Base-by-base conservation (phyloP, 2,329 filamentous ascomycete genomes). In the Phialemonium atrogriseum region DNA sequence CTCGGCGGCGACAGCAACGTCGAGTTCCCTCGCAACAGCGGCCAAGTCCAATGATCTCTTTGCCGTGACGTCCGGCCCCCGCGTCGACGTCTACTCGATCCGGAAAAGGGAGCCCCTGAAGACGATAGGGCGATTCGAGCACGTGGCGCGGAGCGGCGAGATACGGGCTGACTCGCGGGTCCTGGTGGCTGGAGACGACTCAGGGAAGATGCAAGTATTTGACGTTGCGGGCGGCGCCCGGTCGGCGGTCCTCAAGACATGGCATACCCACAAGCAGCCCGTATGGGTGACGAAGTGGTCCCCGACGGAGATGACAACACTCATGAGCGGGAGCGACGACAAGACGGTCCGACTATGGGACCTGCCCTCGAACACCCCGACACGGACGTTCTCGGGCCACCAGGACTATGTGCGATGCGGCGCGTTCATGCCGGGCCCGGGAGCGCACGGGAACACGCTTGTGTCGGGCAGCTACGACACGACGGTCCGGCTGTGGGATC, bases 291-390 rank as follows among this genome's bases (percentile, higher is more conserved):
- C 87, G 27, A 81, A 81, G 56, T 98, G 93, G 72, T 89, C 84
- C n/a, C 86, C 87, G 2, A 73, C 71, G n/a, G 81, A 91, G 39
- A 70, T 88, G 42, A 98, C 91, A 1, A 77, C 77, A 4, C 64
- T 96, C 37, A 80, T 98, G 70, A 93, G 83, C 50, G 82, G 84
- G 32, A 87, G 84, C 54, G 91, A 98, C 56, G 91, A 98, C 60
- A 79, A 80, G 47, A 95, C 88, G 4, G 88, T 98, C 31, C 75
- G 88, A 33, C 61, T 96, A 35, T 98, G 93, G 93, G 89, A 96
- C 61, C 66, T 98, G 42, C 84, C 91, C 8, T 81, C 77, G 50
- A 79, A 85, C 49, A 72, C 75, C 41, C 82, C 84, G 43, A 78
- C 77, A 26, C 76, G 76, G 38, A 86, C 78, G 3, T 94, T 95